These are phyloP conservation scores for Kwoniella sp. DNA, from an alignment of 768 basidiomycete genomes.

Conservation along the genomic window DNA sequence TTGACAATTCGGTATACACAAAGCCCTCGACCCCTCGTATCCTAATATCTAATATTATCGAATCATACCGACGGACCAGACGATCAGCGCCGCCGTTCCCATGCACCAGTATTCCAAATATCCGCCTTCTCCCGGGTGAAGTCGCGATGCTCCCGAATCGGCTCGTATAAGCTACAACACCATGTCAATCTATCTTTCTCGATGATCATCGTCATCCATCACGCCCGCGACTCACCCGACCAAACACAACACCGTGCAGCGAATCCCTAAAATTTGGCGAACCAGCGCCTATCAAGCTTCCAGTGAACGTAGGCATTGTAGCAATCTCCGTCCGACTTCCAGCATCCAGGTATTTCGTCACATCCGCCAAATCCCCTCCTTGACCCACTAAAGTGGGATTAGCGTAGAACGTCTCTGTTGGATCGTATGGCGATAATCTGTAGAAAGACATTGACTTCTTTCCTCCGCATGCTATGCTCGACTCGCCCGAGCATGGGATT, in stretches of 20 bases:
- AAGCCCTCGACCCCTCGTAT: too few species aligned
- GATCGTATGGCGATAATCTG: background rate
- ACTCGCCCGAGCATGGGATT: background rate
- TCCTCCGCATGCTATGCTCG: conserved; percentile 1
- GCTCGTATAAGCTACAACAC: background rate
- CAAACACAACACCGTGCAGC: conserved; percentile 5
- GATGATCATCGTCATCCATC: background rate
- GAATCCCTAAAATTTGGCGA: conserved; percentile 2
- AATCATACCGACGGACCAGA: background rate
- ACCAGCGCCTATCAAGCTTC: conserved; percentile 8
- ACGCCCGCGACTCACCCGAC: background rate
- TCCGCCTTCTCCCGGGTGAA: background rate
- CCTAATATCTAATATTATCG: too few species aligned
- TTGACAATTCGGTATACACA: too few species aligned
- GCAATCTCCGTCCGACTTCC: conserved; percentile 2
- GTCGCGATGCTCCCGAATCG: background rate
- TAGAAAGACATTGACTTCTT: conserved; percentile 9
- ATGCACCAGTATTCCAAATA: background rate
- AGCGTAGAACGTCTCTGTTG: background rate
- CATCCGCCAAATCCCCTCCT: background rate
- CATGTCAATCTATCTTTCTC: background rate
- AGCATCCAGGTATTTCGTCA: background rate
- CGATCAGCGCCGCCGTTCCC: background rate
- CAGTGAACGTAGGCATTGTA: conserved; percentile 6
- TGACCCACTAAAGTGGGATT: background rate